Base-by-base conservation (phyloP, 2,329 filamentous ascomycete species). In the Colletotrichum sp. region DNA sequence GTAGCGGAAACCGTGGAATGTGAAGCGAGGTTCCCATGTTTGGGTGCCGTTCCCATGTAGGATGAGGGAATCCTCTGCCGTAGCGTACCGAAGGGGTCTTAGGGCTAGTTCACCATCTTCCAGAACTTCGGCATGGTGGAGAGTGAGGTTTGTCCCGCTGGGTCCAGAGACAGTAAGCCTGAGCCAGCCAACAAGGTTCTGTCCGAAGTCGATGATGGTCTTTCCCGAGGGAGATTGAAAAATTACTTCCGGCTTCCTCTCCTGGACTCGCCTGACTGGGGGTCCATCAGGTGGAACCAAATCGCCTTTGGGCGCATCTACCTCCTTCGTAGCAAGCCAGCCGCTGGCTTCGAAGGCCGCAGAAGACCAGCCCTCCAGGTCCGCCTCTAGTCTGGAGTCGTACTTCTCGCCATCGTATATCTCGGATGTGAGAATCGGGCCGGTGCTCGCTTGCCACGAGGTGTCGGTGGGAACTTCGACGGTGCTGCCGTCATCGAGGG, bases 41-140 rank as follows among this genome's bases (percentile, higher is more conserved):
- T 77, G 75, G 27, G 51, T 63, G 2, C 74, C 76, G 8, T 69
- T 64, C 7, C 77, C 76, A 18, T 78, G 78, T 33, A 79, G 76
- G 15, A 84, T 81, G 21, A 87, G 63, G 3, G 76, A 83, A 57
- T 90, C 87, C 0, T 77, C 82, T 2, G 83, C 83, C 58, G 84
- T 84, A 13, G 87, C 87, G 5, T 66, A 62, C 7, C 88, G 82
- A 0, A 90, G 82, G 0, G 89, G 86, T 9, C 78, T 76, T 0
- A 79, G 83, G 2, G 80, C 78, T 43, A 88, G 77, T 82, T 89
- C 83, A 62, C 84, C 80, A 71, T 86, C 70, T 70, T 91, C 88
- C 6, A 92, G 82, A 13, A 89, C 89, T 78, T 92, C 90, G 1
- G 89, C 86, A 77, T 91, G 89, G 0, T 78, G 79, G 16, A 92